Percentiles rank a stretch among this genome's conserved stretches.
Conservation (phyloP, 768 basidiomycete species). For the Leccinum obscurum region DNA sequence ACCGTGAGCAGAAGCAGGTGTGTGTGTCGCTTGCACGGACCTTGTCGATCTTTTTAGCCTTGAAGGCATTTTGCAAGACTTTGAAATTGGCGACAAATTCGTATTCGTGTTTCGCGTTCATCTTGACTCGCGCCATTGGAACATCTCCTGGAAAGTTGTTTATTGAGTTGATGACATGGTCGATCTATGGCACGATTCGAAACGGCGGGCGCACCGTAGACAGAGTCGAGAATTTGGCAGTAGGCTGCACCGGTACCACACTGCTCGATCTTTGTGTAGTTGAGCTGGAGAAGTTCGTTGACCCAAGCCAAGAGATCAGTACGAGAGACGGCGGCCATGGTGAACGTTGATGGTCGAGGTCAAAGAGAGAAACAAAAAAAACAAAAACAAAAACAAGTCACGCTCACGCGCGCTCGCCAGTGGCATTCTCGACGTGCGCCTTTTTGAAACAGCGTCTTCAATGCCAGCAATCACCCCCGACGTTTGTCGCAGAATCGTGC, state of each 20-base stretch:
- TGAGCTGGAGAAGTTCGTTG: constrained; percentile 88
- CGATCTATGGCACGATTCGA: constrained; percentile 21
- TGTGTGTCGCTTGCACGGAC: constrained; percentile 38
- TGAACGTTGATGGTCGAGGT: constrained; percentile 3
- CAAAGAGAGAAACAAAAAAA: constrained; percentile 3
- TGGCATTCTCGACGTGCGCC: not conserved
- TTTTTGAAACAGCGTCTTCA: not conserved
- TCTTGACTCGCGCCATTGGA: constrained; percentile 91
- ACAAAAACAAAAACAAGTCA: not conserved
- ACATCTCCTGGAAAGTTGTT: constrained; percentile 63
- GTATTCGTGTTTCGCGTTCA: constrained; percentile 95
- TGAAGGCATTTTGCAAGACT: constrained; percentile 91
- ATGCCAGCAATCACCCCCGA: constrained; percentile 41
- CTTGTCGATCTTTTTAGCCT: constrained; percentile 92
- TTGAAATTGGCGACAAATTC: constrained; percentile 96
- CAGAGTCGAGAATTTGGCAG: constrained; percentile 92
- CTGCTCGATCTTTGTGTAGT: constrained; percentile 92
- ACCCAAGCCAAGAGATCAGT: constrained; percentile 91
- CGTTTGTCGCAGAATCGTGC: constrained; percentile 42
- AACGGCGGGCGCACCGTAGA: constrained; percentile 66
- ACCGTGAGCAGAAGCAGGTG: constrained; percentile 8
- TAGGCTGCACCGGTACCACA: constrained; percentile 91
- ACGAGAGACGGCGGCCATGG: constrained; percentile 67
- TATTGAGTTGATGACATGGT: constrained; percentile 11
- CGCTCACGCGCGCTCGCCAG: not conserved